Conservation (phyloP, 2,329 filamentous ascomycete genomes). For the Botrytis hyacinthi region DNA sequence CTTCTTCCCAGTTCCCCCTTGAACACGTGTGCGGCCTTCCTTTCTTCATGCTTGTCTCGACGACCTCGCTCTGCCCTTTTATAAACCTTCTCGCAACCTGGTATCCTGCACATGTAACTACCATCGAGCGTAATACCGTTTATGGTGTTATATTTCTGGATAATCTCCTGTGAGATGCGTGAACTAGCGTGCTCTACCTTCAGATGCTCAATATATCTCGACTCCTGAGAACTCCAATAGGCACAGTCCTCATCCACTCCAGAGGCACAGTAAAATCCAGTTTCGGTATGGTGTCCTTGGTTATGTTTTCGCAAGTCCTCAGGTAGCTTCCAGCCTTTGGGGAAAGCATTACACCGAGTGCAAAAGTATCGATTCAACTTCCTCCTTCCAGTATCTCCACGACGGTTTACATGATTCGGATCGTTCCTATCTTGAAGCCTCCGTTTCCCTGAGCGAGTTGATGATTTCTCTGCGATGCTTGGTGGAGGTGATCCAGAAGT, state of each 20-base stretch:
- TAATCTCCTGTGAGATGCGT: background rate
- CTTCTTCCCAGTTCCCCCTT: background rate
- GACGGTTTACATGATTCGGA: background rate
- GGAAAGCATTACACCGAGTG: background rate
- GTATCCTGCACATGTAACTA: slow-evolving; percentile 2
- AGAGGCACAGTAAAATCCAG: slow-evolving; percentile 8
- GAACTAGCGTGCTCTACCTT: slow-evolving; percentile 3
- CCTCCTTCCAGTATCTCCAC: slow-evolving; percentile 1
- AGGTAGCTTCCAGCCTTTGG: slow-evolving; percentile 9
- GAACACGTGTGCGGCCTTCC: background rate
- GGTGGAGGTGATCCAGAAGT: slow-evolving; percentile 1
- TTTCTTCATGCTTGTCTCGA: slow-evolving; percentile 8
- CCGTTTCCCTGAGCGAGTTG: background rate
- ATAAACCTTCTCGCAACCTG: slow-evolving; percentile 1
- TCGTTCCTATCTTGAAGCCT: background rate
- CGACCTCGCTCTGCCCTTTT: slow-evolving; percentile 4
- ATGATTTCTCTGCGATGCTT: background rate
- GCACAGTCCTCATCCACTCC: background rate
- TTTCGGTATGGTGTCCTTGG: slow-evolving; percentile 4
- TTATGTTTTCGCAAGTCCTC: slow-evolving; percentile 11
- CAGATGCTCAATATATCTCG: slow-evolving; percentile 2
- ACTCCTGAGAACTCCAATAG: slow-evolving; percentile 10
- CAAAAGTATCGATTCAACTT: slow-evolving; percentile 10
- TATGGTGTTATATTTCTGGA: background rate
- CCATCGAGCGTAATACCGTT: background rate